Evolutionary conservation across 352 stramenopile species (phyloP), one percentile per base, ranked within the genome.

Genomic region (Globisporangium sylvaticum): DNA sequence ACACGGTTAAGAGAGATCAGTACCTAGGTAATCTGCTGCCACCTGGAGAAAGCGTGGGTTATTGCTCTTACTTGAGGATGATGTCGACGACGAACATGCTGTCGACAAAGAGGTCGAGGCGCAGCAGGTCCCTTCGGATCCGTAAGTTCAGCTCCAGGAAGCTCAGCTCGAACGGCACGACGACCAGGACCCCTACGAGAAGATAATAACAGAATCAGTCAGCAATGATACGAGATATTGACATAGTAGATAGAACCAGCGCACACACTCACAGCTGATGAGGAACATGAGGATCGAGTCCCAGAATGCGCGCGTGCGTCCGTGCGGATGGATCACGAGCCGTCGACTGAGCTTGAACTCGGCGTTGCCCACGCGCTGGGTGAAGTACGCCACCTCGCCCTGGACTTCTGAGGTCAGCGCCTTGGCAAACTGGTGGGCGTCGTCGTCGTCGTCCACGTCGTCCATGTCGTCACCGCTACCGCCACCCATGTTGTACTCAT

Each of bases 311-410:
- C 86, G 81, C 3, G 76, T 69, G 14, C 79, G 72, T 0, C 84
- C 83, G 56, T 94, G 81, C 0, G 86, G 86, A 34, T 94, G 86
- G 27, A 94, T 58, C 29, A 91, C 83, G 34, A 73, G 73, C 15
- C 72, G 73, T 9, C 69, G 75, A 3, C 68, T 58, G 5, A 85
- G 55, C 62, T 86, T 89, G 29, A 92, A 87, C 15, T 89, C 74
- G 7, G 75, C 67, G 2, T 73, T 73, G 15, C 72, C 73, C 25
- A 72, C 62, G 6, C 77, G 75, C 48, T 90, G 78, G 0, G 81
- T 75, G 42, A 92, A 92, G 32, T 89, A 89, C 10, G 78, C 76
- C 32, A 90, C 75, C 20, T 92, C 84, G 50, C 90, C 84, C 44
- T 89, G 78, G n/a, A 79, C 78, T 10, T 83, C 76, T 0, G 73